Base-by-base conservation (phyloP, 2,329 filamentous ascomycete species). In the Cercospora brassicicola region DNA sequence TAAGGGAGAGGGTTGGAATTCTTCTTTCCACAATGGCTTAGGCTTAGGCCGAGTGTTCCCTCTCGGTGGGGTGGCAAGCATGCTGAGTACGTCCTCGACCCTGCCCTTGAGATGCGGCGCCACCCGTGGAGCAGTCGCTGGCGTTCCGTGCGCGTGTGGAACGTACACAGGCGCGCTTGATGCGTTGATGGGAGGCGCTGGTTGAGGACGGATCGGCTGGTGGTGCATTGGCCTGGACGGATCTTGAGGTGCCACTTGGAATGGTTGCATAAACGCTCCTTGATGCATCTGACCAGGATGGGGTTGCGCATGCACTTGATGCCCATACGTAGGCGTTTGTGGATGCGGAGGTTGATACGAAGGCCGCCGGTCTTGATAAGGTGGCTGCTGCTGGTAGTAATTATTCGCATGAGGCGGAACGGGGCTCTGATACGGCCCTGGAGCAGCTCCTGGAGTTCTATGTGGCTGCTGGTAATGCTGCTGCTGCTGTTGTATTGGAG, bases 261-360 rank as follows among this genome's bases (percentile, higher is more conserved):
- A 84, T 4, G 82, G 81, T 39, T 84, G 76, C 79, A 83, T 82
- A 67, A 81, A 80, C 15, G 82, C 82, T 59, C 82, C 75, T 51
- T 62, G 59, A 18, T 66, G 69, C 30, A 64, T 59, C 23, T 62
- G 59, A 30, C 62, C 51, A 31, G 63, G 67, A 60, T 68, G 67
- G 11, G 63, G 60, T 31, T 68, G 68, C 51, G 73, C 72, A 23
- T 81, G 81, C 48, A 79, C 62, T 36, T 75, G 75, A 63, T 77
- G 71, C 26, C 74, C 78, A 28, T 69, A 71, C 9, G 66, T 72
- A 6, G 66, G 68, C 28, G 74, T 76, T 26, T 77, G 77, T 5
- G 73, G 75, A 55, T 75, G 73, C 20, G 71, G 72, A 31, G 72
- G 65, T 61, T 77, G 75, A 66, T 81, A 75, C 2, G 73, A 72